A percentile compares a stretch with the other conserved stretches of the same genome.
phyloP scores from a whole-genome alignment of 139 green algal species.

The Yamagishiella unicocca region DNA sequence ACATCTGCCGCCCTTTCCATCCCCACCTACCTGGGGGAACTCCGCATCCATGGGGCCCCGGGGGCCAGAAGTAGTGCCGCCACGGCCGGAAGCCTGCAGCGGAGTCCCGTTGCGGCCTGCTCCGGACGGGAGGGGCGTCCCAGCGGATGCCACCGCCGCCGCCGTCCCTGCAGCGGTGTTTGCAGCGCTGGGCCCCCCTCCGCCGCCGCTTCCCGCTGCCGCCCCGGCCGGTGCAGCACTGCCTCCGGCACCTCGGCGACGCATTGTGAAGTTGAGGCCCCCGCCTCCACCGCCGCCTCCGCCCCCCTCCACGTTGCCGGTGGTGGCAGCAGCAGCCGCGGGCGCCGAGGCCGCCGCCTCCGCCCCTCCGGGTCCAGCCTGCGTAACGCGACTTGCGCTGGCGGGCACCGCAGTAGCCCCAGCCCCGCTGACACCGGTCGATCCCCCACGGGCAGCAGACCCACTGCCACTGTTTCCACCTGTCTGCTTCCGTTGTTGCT shows the following conservation, averaged over 20 bases:
- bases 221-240: not conserved
- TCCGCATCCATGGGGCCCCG: slow-evolving; percentile 11
- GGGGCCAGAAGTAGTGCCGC: not conserved
- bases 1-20: too few species aligned
- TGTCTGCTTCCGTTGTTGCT: too few species aligned
- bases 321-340: not conserved
- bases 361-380: not conserved
- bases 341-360: not conserved
- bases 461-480: too few species aligned
- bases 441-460: too few species aligned
- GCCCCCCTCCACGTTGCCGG: not conserved
- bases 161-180: not conserved
- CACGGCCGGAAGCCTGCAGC: not conserved
- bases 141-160: not conserved
- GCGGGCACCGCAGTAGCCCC: too few species aligned
- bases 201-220: not conserved
- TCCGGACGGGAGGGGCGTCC: not conserved
- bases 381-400: too few species aligned
- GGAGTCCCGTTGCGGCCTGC: not conserved
- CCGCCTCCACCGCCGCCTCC: not conserved
- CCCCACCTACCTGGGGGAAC: slow-evolving; percentile 18
- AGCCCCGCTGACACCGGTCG: too few species aligned
- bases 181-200: not conserved
- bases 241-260: not conserved
- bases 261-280: slow-evolving; percentile 27